A percentile compares a stretch with the other conserved stretches of the same genome.
These are phyloP conservation scores for Inonotus obliquus DNA, from an alignment of 1,284 basidiomycete genomes.

Conservation along the genomic window DNA sequence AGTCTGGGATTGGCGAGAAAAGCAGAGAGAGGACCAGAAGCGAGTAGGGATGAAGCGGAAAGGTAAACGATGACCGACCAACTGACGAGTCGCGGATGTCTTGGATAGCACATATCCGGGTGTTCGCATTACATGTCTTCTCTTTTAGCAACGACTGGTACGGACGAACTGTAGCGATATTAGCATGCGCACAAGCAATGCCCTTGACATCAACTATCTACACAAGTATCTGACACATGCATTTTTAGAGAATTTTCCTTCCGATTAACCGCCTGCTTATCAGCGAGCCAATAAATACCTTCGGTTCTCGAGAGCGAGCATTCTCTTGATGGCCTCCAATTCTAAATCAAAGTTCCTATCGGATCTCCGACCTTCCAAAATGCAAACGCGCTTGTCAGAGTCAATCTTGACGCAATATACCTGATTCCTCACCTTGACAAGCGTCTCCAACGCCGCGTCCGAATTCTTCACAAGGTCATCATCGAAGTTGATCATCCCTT, in stretches of 20 bases:
- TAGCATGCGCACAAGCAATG: not conserved
- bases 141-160: not conserved
- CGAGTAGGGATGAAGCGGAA: not conserved
- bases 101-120: too few relatives aligned
- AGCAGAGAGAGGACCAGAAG: not conserved
- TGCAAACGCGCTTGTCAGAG: not conserved
- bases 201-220: not conserved
- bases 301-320: not conserved
- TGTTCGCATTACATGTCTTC: not conserved
- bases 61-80: not conserved
- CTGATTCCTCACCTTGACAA: constrained; percentile 53
- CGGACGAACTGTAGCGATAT: not conserved
- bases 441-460: constrained; percentile 58
- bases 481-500: constrained; percentile 57
- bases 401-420: not conserved
- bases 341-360: constrained; percentile 6
- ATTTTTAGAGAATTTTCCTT: not conserved
- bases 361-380: constrained; percentile 5
- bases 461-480: constrained; percentile 62
- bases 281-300: not conserved
- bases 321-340: too few relatives aligned
- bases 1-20: not conserved
- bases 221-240: not conserved
- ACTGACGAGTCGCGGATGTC: not conserved
- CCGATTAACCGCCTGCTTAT: not conserved